Conservation (phyloP, 306 rosid species). For the Glycine tomentella region DNA sequence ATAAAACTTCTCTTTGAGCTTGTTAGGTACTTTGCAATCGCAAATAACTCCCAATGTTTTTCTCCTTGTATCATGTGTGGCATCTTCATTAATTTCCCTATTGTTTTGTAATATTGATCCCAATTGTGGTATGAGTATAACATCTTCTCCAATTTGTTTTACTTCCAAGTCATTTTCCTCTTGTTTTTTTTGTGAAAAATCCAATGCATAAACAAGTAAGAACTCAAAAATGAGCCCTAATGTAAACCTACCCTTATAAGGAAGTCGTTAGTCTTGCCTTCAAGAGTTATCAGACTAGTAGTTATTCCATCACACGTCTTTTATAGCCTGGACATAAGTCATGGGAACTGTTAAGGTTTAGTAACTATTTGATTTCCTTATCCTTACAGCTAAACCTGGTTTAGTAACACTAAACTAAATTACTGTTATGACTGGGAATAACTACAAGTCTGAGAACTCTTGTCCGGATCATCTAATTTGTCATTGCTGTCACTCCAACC, state of each 20-base stretch:
- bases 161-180: background rate
- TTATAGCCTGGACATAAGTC: background rate
- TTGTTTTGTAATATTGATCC: background rate
- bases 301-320: background rate
- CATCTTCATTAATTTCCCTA: background rate
- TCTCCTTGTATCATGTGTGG: background rate
- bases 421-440: background rate
- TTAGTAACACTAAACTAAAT: background rate
- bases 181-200: too few species aligned
- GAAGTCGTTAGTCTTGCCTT: background rate
- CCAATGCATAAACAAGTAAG: background rate
- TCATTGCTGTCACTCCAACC: background rate
- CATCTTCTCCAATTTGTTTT: background rate
- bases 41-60: background rate
- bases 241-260: background rate
- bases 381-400: background rate
- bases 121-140: background rate
- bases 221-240: background rate
- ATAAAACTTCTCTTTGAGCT: background rate
- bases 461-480: constrained; percentile 1
- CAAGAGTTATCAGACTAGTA: background rate
- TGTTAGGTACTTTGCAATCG: background rate
- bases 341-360: background rate
- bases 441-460: too few species aligned
- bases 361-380: background rate